phyloP scores from a whole-genome alignment of 2,329 filamentous ascomycete species.

The Xylariaceae sp. region DNA sequence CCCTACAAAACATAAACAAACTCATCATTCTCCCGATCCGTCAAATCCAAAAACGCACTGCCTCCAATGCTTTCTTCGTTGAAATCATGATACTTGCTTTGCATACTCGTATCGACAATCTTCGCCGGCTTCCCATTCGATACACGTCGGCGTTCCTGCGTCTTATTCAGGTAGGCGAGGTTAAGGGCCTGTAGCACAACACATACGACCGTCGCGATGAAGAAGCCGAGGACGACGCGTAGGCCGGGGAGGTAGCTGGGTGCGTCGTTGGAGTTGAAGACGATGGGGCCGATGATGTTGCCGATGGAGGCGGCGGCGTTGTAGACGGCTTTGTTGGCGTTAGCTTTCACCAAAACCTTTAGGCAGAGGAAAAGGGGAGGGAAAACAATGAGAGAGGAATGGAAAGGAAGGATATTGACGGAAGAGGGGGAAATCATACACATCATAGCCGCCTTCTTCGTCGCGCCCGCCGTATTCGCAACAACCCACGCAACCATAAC shows the following conservation, averaged over 20 bases:
- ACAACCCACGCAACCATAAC: conserved; percentile 65
- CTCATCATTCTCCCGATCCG: conserved; percentile 63
- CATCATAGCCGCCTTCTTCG: conserved; percentile 62
- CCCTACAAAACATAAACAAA: conserved; percentile 42
- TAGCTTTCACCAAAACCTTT: not conserved
- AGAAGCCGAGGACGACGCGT: conserved; percentile 49
- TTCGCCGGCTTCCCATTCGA: conserved; percentile 55
- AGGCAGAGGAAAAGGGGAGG: not conserved
- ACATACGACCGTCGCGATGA: conserved; percentile 47
- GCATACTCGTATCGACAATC: conserved; percentile 58
- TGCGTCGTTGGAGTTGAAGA: conserved; percentile 54
- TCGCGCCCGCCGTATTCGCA: conserved; percentile 62
- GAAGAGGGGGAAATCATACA: conserved; percentile 24
- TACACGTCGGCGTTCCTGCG: conserved; percentile 51
- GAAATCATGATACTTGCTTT: conserved; percentile 40
- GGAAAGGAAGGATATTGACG: not conserved
- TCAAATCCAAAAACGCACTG: conserved; percentile 53
- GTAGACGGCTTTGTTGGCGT: conserved; percentile 41
- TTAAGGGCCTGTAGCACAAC: conserved; percentile 51
- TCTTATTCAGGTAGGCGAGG: conserved; percentile 51
- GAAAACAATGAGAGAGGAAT: not conserved
- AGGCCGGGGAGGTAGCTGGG: conserved; percentile 56
- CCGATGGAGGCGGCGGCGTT: conserved; percentile 57
- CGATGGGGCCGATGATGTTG: conserved; percentile 61
- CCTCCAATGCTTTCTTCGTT: conserved; percentile 40